Conservation (phyloP, 371 early-diverging fungal genomes). For the Apophysomyces elegans region DNA sequence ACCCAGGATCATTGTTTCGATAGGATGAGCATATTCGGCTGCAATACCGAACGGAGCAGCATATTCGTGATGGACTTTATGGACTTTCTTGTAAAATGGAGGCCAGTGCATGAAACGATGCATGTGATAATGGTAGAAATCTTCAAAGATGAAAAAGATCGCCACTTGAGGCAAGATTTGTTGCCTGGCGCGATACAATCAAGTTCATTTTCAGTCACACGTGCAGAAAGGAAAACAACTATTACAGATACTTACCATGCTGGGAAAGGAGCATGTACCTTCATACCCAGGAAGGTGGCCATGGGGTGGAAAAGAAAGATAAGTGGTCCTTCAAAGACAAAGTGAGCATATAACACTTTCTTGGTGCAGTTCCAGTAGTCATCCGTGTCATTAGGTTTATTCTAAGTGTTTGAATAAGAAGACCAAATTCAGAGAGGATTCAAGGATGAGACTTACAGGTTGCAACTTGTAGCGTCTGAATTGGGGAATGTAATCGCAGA, state of each 20-base stretch:
- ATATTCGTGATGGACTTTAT: constrained; percentile 93
- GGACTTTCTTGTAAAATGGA: constrained; percentile 82
- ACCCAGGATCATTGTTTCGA: constrained; percentile 76
- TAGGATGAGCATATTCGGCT: constrained; percentile 85
- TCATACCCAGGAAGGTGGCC: constrained; percentile 81
- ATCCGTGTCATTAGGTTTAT: constrained; percentile 66
- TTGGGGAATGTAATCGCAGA: constrained; percentile 45
- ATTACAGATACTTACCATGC: constrained; percentile 53
- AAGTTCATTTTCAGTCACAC: neutral
- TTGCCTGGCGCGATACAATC: constrained; percentile 15
- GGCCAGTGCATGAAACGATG: constrained; percentile 89
- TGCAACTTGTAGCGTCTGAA: constrained; percentile 31
- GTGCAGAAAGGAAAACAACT: neutral
- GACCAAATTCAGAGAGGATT: neutral
- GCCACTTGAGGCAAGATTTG: constrained; percentile 51
- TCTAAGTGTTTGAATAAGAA: constrained; percentile 31
- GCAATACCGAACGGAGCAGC: constrained; percentile 86
- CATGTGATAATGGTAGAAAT: constrained; percentile 76
- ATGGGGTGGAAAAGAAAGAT: constrained; percentile 84
- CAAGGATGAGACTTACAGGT: constrained; percentile 26
- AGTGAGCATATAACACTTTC: constrained; percentile 74
- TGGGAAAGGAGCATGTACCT: constrained; percentile 87
- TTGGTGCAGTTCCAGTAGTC: constrained; percentile 77
- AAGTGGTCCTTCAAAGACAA: constrained; percentile 80
- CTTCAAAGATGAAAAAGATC: constrained; percentile 82